Evolutionary conservation across 139 green algal species (phyloP).

Genomic region (Bryopsis sp.): DNA sequence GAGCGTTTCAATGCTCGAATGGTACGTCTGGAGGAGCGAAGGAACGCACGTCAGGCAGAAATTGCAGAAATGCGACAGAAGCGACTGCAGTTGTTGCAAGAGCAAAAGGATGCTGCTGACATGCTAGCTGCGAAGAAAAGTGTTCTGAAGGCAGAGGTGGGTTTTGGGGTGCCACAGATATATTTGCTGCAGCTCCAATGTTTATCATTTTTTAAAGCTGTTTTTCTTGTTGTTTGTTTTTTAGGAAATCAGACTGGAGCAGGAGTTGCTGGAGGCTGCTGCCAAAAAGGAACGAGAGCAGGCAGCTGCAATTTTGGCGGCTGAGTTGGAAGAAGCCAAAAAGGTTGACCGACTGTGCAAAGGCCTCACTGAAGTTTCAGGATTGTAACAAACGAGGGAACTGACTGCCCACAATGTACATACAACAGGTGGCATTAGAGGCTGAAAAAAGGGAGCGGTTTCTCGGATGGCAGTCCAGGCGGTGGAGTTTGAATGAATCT

Average conservation of each 20-base stretch:
- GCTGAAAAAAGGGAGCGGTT: background rate
- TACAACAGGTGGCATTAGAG: background rate
- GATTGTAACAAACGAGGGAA: background rate
- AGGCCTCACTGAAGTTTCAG: background rate
- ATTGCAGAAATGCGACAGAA: background rate
- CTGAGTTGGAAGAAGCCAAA: background rate
- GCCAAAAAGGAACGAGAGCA: background rate
- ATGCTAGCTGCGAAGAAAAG: background rate
- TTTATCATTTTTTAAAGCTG: too few relatives aligned
- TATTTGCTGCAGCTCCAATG: slow-evolving; percentile 1
- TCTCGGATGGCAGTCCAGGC: too few relatives aligned
- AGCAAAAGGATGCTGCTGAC: background rate
- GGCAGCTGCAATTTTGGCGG: background rate
- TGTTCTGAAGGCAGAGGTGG: background rate
- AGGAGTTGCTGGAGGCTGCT: background rate
- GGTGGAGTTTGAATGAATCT: too few relatives aligned
- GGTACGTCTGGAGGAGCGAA: background rate
- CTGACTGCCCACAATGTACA: background rate
- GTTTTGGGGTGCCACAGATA: background rate
- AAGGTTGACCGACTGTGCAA: background rate
- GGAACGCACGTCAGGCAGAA: background rate
- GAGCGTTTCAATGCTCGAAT: background rate
- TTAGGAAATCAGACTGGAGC: background rate
- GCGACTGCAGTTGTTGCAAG: background rate
- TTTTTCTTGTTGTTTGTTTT: too few relatives aligned